phyloP scores from a whole-genome alignment of 352 stramenopile genomes.

The Phytophthora ohioensis region DNA sequence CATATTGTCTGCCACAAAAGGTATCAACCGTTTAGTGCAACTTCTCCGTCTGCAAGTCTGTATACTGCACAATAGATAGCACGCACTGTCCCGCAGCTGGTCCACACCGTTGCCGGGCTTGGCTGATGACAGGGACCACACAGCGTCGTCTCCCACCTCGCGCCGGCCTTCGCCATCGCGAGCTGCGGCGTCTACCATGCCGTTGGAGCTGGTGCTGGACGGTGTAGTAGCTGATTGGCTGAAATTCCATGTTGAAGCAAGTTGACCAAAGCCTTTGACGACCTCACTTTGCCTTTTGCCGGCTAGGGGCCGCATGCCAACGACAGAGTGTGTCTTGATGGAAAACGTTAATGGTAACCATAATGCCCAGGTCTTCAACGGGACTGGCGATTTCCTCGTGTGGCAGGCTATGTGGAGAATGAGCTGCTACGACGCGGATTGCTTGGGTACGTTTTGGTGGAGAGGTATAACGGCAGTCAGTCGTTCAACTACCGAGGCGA shows the following conservation, averaged over 20 bases:
- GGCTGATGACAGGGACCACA: slow-evolving; percentile 96
- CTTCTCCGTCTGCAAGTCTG: not conserved
- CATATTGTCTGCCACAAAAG: slow-evolving; percentile 74
- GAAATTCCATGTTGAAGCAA: slow-evolving; percentile 20
- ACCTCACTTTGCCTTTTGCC: not conserved
- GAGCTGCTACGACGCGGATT: slow-evolving; percentile 3
- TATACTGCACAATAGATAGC: slow-evolving; percentile 4
- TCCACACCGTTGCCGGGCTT: slow-evolving; percentile 98
- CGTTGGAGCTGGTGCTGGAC: too few species aligned
- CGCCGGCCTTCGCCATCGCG: slow-evolving; percentile 40
- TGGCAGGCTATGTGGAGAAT: slow-evolving; percentile 10
- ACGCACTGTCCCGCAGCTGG: slow-evolving; percentile 94
- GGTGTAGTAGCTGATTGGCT: slow-evolving; percentile 12
- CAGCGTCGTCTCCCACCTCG: slow-evolving; percentile 88
- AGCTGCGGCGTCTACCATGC: slow-evolving; percentile 2
- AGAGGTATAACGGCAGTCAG: slow-evolving; percentile 19
- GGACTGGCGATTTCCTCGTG: slow-evolving; percentile 8
- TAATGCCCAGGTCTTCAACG: slow-evolving; percentile 7
- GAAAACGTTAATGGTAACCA: not conserved
- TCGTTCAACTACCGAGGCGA: slow-evolving; percentile 15
- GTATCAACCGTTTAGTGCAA: slow-evolving; percentile 6
- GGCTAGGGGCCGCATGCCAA: too few species aligned
- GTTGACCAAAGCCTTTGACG: not conserved
- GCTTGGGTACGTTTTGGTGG: slow-evolving; percentile 13
- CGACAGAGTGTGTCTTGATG: not conserved